Base-by-base conservation (phyloP, 208 protist genomes). In the Angomonas desouzai region DNA sequence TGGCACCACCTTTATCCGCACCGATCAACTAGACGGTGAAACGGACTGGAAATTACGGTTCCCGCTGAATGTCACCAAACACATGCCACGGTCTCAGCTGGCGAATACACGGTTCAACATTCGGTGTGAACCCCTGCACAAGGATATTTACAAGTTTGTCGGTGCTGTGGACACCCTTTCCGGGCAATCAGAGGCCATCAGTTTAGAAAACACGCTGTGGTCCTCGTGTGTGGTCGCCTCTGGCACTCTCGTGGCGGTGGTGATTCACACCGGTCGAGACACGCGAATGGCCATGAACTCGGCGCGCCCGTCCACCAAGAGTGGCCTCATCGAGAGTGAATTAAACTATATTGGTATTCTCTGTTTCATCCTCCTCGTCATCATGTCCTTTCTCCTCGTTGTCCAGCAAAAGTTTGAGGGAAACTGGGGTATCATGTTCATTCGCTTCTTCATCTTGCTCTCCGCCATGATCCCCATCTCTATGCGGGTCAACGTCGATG, bases 11-110 rank as follows among this genome's bases (percentile, higher is more conserved):
- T 99, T 99, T 68, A 88, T 99, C 22, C 90, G 98, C 62, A 99
- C 98, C 0, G 98, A 99, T 70, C 98, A 99, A 76, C 81, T 99
- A 0, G 98, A 99, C 74, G 98, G 98, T 20, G 98, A 99, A 72
- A 99, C 98, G 3, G 98, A 99, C 76, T 99, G 97, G 98, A 99
- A 99, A 73, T 66, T 91, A 30, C 76, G 82, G 23, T 83, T 85
- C 58, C 75, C 87, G 7, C 59, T 91, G 34, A 79, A 81, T 47
- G 68, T 68, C 23, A 91, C 87, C 28, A 77, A 82, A 30, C 18
- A 56, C 32, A 53, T 82, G 3, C 62, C 68, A 28, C 59, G 80
- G 34, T 59, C 63, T 1, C 69, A 74, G 45, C 30, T 91, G 9
- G 58, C 56, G 20, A n/a, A 20, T 10, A 60, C 83, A 22, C 81